These are phyloP conservation scores for Cymbopogon citratus DNA, from an alignment of 176 grass and related monocot genomes.

Conservation along the genomic window DNA sequence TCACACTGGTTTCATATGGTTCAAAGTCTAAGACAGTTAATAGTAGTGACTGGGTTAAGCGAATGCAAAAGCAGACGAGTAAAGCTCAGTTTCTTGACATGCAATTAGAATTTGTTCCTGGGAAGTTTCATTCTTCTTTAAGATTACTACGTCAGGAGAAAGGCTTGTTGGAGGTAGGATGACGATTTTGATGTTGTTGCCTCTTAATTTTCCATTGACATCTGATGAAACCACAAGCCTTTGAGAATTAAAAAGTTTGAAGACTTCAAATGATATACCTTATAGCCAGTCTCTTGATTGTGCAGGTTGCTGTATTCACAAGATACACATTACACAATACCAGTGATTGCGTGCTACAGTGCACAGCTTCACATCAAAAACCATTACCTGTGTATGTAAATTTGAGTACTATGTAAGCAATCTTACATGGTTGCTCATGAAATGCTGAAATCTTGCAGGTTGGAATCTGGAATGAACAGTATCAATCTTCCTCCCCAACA, in stretches of 20 bases:
- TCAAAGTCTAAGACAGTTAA: slow-evolving; percentile 64
- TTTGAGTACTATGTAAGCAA: slow-evolving; percentile 29
- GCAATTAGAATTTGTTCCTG: slow-evolving; percentile 62
- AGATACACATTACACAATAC: slow-evolving; percentile 68
- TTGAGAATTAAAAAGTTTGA: slow-evolving; percentile 4
- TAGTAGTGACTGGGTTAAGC: slow-evolving; percentile 62
- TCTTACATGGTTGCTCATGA: slow-evolving; percentile 30
- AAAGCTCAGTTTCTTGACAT: slow-evolving; percentile 68
- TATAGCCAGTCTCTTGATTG: slow-evolving; percentile 27
- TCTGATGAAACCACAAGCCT: slow-evolving; percentile 16
- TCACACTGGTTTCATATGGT: slow-evolving; percentile 56
- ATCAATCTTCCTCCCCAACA: slow-evolving; percentile 46
- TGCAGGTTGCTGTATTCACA: slow-evolving; percentile 72
- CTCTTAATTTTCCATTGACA: slow-evolving; percentile 7
- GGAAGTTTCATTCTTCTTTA: slow-evolving; percentile 63
- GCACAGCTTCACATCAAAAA: slow-evolving; percentile 53
- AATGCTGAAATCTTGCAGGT: slow-evolving; percentile 48
- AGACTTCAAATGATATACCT: slow-evolving; percentile 13
- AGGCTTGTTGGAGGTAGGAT: slow-evolving; percentile 72
- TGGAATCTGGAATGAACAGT: slow-evolving; percentile 34
- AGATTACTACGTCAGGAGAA: slow-evolving; percentile 69
- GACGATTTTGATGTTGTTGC: not conserved
- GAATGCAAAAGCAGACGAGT: slow-evolving; percentile 58
- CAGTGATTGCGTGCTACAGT: slow-evolving; percentile 54
- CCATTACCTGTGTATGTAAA: slow-evolving; percentile 41